Evolutionary conservation across 2,329 filamentous ascomycete genomes (phyloP).

Genomic region (Paecilomyces niveus): DNA sequence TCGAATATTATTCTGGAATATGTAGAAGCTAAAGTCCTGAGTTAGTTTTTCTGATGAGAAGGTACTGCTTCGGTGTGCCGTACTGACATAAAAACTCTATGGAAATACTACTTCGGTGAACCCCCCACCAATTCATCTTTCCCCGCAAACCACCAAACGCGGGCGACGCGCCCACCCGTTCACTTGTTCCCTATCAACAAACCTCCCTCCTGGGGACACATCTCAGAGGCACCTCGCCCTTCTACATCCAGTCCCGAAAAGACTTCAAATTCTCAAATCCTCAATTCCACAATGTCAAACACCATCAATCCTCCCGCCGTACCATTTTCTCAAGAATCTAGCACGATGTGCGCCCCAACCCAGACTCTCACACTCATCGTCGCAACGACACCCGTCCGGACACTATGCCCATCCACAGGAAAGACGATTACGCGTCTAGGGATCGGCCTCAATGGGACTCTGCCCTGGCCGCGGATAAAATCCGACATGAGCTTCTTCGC

Average conservation of each 20-base stretch:
- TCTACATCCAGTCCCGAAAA: neutral
- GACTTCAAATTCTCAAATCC: conserved; percentile 7
- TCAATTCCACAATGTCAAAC: conserved; percentile 17
- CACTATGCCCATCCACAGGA: conserved; percentile 20
- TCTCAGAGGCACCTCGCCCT: neutral
- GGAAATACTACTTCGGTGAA: neutral
- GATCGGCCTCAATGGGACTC: conserved; percentile 69
- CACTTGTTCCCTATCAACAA: neutral
- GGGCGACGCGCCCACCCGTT: neutral
- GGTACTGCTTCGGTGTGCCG: neutral
- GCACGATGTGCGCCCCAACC: conserved; percentile 10
- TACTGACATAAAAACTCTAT: neutral
- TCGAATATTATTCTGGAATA: too few relatives aligned
- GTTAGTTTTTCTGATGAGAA: too few relatives aligned
- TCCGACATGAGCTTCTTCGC: conserved; percentile 95
- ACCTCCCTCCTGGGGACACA: neutral
- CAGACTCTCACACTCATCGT: conserved; percentile 81
- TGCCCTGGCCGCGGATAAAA: conserved; percentile 85
- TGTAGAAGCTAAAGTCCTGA: too few relatives aligned
- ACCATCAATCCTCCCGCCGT: conserved; percentile 5
- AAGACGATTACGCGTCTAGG: conserved; percentile 73
- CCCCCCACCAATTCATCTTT: neutral
- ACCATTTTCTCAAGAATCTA: conserved; percentile 8
- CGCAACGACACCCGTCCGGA: conserved; percentile 64
- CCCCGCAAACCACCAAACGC: neutral